Percentiles rank a stretch among this genome's conserved stretches.
phyloP scores from a whole-genome alignment of 441 rosid species.

The Biscutella auriculata region DNA sequence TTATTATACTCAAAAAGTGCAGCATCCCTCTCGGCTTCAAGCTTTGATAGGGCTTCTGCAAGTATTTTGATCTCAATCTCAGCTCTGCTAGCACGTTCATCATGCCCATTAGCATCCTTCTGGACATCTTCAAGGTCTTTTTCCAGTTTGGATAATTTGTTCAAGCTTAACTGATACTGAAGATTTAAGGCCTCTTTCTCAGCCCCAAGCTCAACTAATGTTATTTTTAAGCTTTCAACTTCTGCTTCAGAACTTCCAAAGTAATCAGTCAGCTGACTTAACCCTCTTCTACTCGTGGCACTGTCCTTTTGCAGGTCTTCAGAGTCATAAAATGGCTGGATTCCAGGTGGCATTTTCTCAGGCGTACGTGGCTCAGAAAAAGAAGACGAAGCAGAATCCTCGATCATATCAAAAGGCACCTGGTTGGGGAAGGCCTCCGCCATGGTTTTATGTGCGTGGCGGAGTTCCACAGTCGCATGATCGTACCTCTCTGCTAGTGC shows the following conservation, averaged over 20 bases:
- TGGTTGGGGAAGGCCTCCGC: slow-evolving; percentile 68
- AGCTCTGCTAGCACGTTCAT: slow-evolving; percentile 50
- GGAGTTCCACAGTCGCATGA: slow-evolving; percentile 64
- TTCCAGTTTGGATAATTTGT: slow-evolving; percentile 39
- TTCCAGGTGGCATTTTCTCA: slow-evolving; percentile 35
- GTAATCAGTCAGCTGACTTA: slow-evolving; percentile 42
- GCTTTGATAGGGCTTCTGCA: slow-evolving; percentile 41
- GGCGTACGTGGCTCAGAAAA: slow-evolving; percentile 46
- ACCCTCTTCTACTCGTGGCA: slow-evolving; percentile 42
- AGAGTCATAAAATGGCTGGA: slow-evolving; percentile 25
- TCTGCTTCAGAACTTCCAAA: slow-evolving; percentile 27
- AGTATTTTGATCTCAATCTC: slow-evolving; percentile 45
- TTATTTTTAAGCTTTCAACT: slow-evolving; percentile 34
- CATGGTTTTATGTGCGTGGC: slow-evolving; percentile 70
- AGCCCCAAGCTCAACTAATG: slow-evolving; percentile 39
- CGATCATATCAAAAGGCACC: slow-evolving; percentile 36
- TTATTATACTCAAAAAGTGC: slow-evolving; percentile 37
- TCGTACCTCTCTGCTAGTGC: slow-evolving; percentile 72
- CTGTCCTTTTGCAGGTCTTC: slow-evolving; percentile 29
- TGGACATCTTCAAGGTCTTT: slow-evolving; percentile 37
- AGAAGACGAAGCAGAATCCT: slow-evolving; percentile 42
- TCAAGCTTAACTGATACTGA: slow-evolving; percentile 37
- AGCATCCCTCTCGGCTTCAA: slow-evolving; percentile 50
- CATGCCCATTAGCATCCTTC: slow-evolving; percentile 37
- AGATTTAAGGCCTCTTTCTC: slow-evolving; percentile 46